phyloP scores from a whole-genome alignment of 2,329 filamentous ascomycete species.

The Dactylellina haptotyla region DNA sequence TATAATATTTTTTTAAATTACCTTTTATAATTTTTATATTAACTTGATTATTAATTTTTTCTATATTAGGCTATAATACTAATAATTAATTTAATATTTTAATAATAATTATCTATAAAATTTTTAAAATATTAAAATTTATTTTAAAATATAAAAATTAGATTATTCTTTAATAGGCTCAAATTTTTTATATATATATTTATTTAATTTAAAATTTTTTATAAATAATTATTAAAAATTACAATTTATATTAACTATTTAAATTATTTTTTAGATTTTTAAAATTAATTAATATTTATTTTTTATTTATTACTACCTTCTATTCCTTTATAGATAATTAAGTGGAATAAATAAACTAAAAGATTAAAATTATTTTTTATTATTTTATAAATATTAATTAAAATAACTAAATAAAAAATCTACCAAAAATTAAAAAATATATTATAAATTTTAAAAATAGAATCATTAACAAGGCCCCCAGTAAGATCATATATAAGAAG shows the following conservation, averaged over 20 bases:
- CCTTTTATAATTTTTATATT: not conserved
- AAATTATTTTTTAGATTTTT: not conserved
- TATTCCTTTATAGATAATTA: not conserved
- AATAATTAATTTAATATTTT: not conserved
- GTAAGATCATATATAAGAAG: not conserved
- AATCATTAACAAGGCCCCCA: not conserved
- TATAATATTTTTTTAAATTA: not conserved
- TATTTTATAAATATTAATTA: not conserved
- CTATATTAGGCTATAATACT: not conserved
- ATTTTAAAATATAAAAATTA: not conserved
- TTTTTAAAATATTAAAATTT: not conserved
- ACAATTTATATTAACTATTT: not conserved
- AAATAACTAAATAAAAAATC: not conserved
- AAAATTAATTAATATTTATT: not conserved
- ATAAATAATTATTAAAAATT: not conserved
- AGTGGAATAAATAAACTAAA: not conserved
- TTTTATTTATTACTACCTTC: not conserved
- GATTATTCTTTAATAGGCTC: not conserved
- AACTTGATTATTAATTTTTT: not conserved
- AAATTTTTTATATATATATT: not conserved
- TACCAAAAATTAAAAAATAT: not conserved
- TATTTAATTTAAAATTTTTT: not conserved
- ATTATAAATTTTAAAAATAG: not conserved
- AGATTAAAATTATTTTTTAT: conserved; percentile 1
- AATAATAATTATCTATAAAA: not conserved